Percentiles rank a stretch among this genome's conserved stretches.
phyloP scores from a whole-genome alignment of 73 alveolate species.

The Stentor coeruleus region DNA sequence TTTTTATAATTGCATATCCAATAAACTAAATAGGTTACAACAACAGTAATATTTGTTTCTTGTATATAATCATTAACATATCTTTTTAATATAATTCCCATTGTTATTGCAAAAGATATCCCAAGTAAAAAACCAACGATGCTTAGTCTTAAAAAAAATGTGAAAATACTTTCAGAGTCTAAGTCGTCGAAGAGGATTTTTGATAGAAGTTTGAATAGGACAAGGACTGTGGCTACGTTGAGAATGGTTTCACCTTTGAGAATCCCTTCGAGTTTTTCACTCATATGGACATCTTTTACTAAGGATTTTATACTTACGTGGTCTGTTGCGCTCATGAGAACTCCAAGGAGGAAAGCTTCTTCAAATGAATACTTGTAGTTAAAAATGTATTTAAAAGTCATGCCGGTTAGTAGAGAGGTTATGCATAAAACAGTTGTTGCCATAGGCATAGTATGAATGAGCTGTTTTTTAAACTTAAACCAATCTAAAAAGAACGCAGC shows the following conservation, averaged over 20 bases:
- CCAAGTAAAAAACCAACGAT: slow-evolving; percentile 44
- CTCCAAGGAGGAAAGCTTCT: slow-evolving; percentile 46
- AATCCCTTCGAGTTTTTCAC: slow-evolving; percentile 32
- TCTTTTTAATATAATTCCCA: slow-evolving; percentile 32
- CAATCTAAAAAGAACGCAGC: slow-evolving; percentile 27
- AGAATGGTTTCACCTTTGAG: slow-evolving; percentile 43
- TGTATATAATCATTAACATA: slow-evolving; percentile 33
- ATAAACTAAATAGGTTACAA: slow-evolving; percentile 31
- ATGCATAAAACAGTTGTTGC: slow-evolving; percentile 23
- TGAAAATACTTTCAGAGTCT: neutral
- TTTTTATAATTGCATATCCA: slow-evolving; percentile 33
- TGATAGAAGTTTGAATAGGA: slow-evolving; percentile 33
- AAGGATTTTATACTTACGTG: slow-evolving; percentile 45
- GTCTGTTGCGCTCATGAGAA: slow-evolving; percentile 43
- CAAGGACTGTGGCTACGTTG: slow-evolving; percentile 47
- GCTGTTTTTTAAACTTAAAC: neutral
- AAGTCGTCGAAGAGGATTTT: slow-evolving; percentile 25
- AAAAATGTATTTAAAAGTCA: slow-evolving; percentile 29
- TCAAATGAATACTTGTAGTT: slow-evolving; percentile 32
- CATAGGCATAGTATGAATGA: neutral
- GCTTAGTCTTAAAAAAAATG: slow-evolving; percentile 27
- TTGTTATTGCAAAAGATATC: slow-evolving; percentile 16
- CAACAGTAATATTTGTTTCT: slow-evolving; percentile 38
- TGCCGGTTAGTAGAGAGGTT: slow-evolving; percentile 31
- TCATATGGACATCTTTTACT: slow-evolving; percentile 35